Evolutionary conservation across 1,139 yeast genomes (phyloP).

Genomic region (Arxiozyma slooffiae): DNA sequence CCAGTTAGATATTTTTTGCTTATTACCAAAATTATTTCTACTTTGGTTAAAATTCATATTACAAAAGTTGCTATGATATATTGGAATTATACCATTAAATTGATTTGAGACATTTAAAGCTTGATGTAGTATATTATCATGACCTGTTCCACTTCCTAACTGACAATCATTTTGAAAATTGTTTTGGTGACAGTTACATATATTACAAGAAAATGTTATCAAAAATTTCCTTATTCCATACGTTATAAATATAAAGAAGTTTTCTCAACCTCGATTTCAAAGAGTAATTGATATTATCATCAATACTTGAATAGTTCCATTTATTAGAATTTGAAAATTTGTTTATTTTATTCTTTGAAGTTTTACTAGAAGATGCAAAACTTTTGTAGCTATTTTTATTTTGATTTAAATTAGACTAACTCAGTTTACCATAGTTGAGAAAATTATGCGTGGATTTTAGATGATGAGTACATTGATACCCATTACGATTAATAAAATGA

Average conservation of each 20-base stretch:
- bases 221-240: background rate
- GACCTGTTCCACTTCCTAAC: background rate
- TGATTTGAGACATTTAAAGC: background rate
- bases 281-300: constrained; percentile 5
- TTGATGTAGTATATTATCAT: background rate
- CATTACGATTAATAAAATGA: constrained; percentile 4
- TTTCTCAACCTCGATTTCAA: background rate
- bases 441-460: background rate
- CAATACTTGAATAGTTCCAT: constrained; percentile 3
- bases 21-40: too few relatives aligned
- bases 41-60: background rate
- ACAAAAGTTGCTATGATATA: too few relatives aligned
- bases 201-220: too few relatives aligned
- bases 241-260: background rate
- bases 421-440: background rate
- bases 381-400: background rate
- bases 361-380: background rate
- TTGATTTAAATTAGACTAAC: background rate
- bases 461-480: background rate
- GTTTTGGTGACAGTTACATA: too few relatives aligned
- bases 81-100: background rate
- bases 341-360: background rate
- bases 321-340: constrained; percentile 3
- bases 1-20: background rate
- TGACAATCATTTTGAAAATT: background rate